Conservation (phyloP, 2,329 filamentous ascomycete genomes). For the Hawksworthiomyces lignivorus region DNA sequence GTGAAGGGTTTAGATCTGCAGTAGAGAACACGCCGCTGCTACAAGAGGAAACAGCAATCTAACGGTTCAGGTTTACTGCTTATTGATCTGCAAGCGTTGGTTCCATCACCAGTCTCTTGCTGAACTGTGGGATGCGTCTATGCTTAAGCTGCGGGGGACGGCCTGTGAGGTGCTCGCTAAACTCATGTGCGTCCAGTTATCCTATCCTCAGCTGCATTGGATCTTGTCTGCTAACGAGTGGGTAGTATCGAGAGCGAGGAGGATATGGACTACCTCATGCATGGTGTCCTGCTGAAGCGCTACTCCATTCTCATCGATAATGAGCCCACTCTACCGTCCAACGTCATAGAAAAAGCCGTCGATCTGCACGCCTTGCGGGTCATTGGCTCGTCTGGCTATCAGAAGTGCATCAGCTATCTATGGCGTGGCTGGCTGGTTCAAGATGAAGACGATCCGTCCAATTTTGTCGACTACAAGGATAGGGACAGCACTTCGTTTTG, state of each 20-base stretch:
- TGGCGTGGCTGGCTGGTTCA: constrained; percentile 98
- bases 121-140: constrained; percentile 87
- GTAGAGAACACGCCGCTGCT: background rate
- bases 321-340: constrained; percentile 65
- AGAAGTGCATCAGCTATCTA: constrained; percentile 86
- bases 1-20: no score
- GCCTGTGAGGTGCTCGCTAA: constrained; percentile 94
- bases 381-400: constrained; percentile 88
- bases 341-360: constrained; percentile 88
- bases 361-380: constrained; percentile 84
- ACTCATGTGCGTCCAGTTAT: constrained; percentile 45
- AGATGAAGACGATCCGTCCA: constrained; percentile 81
- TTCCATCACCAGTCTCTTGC: constrained; percentile 70
- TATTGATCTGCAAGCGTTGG: constrained; percentile 64
- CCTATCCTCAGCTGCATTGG: background rate
- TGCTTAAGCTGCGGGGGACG: constrained; percentile 69
- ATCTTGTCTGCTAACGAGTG: background rate
- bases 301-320: constrained; percentile 75
- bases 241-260: constrained; percentile 76
- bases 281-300: constrained; percentile 74
- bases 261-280: constrained; percentile 68
- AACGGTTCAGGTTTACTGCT: constrained; percentile 52
- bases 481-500: constrained; percentile 72
- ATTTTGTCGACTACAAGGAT: constrained; percentile 79
- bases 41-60: background rate